phyloP scores from a whole-genome alignment of 2,329 filamentous ascomycete species.

The Rhexocercosporidium sp. region DNA sequence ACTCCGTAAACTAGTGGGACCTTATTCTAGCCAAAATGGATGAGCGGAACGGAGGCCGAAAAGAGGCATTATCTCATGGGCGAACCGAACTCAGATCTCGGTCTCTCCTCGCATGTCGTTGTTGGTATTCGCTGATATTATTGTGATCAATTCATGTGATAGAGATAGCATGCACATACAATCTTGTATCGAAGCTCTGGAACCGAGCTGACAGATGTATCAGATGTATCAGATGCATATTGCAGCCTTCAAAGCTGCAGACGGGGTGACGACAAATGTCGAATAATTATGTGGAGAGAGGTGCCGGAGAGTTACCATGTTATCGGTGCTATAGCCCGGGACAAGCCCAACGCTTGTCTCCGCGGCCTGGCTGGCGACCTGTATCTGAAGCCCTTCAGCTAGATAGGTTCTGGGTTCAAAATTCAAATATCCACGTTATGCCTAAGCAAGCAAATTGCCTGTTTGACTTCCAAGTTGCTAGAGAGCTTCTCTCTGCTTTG shows the following conservation, averaged over 20 bases:
- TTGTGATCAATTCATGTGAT: background rate
- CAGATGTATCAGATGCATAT: background rate
- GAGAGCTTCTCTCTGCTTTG: background rate
- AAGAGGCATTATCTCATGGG: background rate
- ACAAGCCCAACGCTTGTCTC: background rate
- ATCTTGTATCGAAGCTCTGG: background rate
- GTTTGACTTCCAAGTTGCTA: background rate
- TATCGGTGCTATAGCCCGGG: slow-evolving; percentile 17
- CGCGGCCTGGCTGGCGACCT: background rate
- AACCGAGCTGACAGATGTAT: background rate
- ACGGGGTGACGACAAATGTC: background rate
- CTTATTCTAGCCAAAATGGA: slow-evolving; percentile 24
- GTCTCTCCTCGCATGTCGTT: too few relatives aligned
- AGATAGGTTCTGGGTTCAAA: background rate
- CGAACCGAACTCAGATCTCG: background rate
- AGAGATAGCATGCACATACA: background rate
- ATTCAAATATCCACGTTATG: background rate
- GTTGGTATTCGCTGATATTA: too few relatives aligned
- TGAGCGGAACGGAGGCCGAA: slow-evolving; percentile 18
- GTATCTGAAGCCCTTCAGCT: background rate
- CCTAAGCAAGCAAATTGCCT: background rate
- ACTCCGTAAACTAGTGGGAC: background rate
- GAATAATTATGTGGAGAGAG: background rate
- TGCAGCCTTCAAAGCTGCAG: background rate
- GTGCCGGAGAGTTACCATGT: slow-evolving; percentile 24